These are phyloP conservation scores for Dorcoceras hygrometricum DNA, from an alignment of 257 asterid species.

Conservation along the genomic window DNA sequence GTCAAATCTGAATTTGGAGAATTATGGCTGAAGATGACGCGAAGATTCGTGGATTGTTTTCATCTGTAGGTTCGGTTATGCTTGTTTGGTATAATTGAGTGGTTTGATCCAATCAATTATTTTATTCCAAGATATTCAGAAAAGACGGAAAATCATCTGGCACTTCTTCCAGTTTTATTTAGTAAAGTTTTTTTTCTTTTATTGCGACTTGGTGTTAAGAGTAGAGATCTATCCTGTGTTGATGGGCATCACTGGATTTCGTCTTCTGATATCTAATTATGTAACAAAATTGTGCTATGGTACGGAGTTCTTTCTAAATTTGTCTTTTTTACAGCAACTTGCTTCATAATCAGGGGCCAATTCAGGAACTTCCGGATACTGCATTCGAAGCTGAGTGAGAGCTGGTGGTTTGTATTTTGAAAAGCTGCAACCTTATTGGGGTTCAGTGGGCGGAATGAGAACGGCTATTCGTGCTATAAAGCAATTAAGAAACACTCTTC, in stretches of 20 bases:
- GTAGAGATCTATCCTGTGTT: constrained; percentile 23
- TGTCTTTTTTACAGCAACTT: constrained; percentile 20
- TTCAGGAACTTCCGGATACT: constrained; percentile 20
- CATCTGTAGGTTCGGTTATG: background rate
- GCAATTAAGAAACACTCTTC: constrained; percentile 42
- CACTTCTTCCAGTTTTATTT: background rate
- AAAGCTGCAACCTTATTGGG: background rate
- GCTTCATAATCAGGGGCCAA: constrained; percentile 23
- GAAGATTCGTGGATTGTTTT: background rate
- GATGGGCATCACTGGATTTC: background rate
- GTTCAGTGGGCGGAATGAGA: constrained; percentile 48
- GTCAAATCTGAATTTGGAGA: constrained; percentile 9
- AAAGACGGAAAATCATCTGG: constrained; percentile 4
- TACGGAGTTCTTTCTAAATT: background rate
- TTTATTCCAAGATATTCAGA: background rate
- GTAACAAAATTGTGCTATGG: no score
- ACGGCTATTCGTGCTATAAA: constrained; percentile 40
- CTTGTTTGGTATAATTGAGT: background rate
- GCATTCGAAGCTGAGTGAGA: constrained; percentile 19
- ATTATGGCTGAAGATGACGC: constrained; percentile 5
- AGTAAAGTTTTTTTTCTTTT: background rate
- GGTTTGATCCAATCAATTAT: constrained; percentile 19
- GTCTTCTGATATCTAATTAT: background rate
- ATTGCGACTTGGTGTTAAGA: constrained; percentile 14
- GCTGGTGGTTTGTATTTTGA: constrained; percentile 18